Percentiles rank a stretch among this genome's conserved stretches.
Conservation (phyloP, 75 land plant genomes). For the Picea glauca region DNA sequence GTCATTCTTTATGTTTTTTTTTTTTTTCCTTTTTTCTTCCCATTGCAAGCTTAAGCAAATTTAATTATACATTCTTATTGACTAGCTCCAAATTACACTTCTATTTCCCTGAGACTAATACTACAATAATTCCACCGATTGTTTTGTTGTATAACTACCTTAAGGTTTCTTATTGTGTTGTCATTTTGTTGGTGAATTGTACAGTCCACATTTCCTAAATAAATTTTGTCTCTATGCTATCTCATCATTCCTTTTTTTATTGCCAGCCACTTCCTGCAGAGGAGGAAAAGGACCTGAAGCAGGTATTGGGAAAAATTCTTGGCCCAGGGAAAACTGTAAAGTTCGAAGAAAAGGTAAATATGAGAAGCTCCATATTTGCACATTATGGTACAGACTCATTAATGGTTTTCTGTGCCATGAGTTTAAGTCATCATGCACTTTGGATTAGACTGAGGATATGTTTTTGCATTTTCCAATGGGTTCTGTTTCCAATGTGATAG, state of each 20-base stretch:
- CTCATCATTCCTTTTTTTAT: not conserved
- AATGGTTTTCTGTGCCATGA: not conserved
- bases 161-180: not conserved
- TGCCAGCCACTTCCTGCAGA: slow-evolving; percentile 54
- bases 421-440: not conserved
- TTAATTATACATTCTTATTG: not conserved
- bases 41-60: not conserved
- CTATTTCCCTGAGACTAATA: not conserved
- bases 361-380: not conserved
- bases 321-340: slow-evolving; percentile 61
- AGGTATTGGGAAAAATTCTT: slow-evolving; percentile 48
- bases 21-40: not conserved
- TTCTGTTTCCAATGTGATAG: not conserved
- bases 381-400: not conserved
- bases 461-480: not conserved
- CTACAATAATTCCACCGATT: not conserved
- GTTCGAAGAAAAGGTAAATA: slow-evolving; percentile 64
- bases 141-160: not conserved
- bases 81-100: not conserved
- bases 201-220: not conserved
- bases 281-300: slow-evolving; percentile 67
- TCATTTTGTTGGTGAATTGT: not conserved
- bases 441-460: not conserved
- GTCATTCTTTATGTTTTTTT: not conserved
- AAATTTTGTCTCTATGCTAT: not conserved